A percentile compares a stretch with the other conserved stretches of the same genome.
phyloP scores from a whole-genome alignment of 129 eudicot genomes.

The Helichrysum umbraculigerum region DNA sequence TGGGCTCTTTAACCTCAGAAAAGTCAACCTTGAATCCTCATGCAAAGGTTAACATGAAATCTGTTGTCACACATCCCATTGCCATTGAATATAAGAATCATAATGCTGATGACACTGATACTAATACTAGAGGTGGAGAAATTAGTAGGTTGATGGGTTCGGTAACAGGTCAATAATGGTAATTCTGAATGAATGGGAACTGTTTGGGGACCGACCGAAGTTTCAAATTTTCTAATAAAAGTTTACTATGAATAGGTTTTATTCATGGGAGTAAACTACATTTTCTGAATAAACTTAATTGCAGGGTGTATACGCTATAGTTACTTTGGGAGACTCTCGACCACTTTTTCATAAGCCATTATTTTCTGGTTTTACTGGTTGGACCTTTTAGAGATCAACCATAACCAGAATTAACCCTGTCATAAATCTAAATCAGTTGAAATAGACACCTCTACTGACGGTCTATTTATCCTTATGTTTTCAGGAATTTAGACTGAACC shows the following conservation, averaged over 20 bases:
- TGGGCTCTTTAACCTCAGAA: conserved; percentile 81
- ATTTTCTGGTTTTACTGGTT: neutral
- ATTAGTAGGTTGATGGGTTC: neutral
- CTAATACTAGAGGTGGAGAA: conserved; percentile 1
- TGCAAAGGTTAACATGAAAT: conserved; percentile 65
- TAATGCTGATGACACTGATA: neutral
- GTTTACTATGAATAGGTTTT: neutral
- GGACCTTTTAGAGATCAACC: neutral
- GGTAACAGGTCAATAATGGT: neutral
- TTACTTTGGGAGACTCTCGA: neutral
- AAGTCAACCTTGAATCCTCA: conserved; percentile 86
- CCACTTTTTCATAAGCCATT: neutral
- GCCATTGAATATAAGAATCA: neutral
- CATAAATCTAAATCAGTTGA: neutral
- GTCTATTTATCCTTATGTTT: neutral
- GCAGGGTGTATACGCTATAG: neutral
- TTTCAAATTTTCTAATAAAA: no score
- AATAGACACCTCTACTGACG: neutral
- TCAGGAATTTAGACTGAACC: conserved; percentile 91
- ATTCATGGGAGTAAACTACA: neutral
- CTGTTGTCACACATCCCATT: neutral
- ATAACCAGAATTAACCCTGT: neutral
- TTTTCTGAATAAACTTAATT: neutral
- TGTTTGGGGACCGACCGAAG: neutral
- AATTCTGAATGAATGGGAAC: no score